Evolutionary conservation across 73 alveolate species (phyloP).

Genomic region (Paramecium octaurelia): DNA sequence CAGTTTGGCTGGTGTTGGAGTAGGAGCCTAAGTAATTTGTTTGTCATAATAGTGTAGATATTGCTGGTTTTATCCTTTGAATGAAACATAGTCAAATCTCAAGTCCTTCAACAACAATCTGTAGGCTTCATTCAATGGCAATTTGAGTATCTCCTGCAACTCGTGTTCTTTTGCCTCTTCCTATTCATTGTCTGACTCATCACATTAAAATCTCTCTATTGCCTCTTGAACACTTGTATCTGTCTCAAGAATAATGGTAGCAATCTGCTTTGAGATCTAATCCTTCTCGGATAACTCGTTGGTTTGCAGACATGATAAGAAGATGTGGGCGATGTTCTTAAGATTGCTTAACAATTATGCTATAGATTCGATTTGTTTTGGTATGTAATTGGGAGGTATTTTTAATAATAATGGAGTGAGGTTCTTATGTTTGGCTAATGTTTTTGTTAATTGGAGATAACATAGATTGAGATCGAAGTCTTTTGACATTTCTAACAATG

Average conservation of each 20-base stretch:
- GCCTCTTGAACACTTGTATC: slow-evolving; percentile 76
- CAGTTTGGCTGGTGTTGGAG: slow-evolving; percentile 86
- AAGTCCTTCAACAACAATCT: slow-evolving; percentile 70
- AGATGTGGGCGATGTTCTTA: slow-evolving; percentile 79
- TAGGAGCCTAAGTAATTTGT: slow-evolving; percentile 47
- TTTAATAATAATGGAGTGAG: slow-evolving; percentile 80
- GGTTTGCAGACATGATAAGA: slow-evolving; percentile 76
- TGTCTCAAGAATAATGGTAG: slow-evolving; percentile 79
- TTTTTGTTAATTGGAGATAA: slow-evolving; percentile 82
- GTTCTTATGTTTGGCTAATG: slow-evolving; percentile 73
- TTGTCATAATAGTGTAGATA: slow-evolving; percentile 64
- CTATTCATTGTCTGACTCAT: slow-evolving; percentile 40
- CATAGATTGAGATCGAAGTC: slow-evolving; percentile 83
- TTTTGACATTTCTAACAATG: slow-evolving; percentile 93
- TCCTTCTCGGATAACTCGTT: slow-evolving; percentile 61
- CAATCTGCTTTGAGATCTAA: slow-evolving; percentile 77
- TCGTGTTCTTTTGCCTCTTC: slow-evolving; percentile 65
- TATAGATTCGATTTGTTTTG: slow-evolving; percentile 85
- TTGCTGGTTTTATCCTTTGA: slow-evolving; percentile 71
- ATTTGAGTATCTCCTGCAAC: slow-evolving; percentile 72
- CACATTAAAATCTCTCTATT: slow-evolving; percentile 48
- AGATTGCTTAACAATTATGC: slow-evolving; percentile 73
- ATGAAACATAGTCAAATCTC: slow-evolving; percentile 87
- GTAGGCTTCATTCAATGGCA: slow-evolving; percentile 84
- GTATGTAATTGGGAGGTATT: slow-evolving; percentile 89